A percentile compares a stretch with the other conserved stretches of the same genome.
These are phyloP conservation scores for Fusarium metavorans DNA, from an alignment of 2,329 filamentous ascomycete species.

Conservation along the genomic window DNA sequence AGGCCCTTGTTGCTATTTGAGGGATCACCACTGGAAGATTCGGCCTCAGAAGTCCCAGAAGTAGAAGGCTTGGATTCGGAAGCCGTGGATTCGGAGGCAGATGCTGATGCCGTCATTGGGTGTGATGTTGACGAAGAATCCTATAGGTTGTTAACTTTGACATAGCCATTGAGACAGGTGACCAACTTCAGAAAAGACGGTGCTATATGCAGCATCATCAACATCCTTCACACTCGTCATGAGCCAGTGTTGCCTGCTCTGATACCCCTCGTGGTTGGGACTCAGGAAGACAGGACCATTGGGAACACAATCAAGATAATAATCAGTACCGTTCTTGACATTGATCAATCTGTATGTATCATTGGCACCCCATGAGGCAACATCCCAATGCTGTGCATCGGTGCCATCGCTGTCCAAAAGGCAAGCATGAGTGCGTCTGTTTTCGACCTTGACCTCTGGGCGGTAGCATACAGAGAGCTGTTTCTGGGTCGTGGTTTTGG, in stretches of 20 bases:
- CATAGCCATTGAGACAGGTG: not conserved
- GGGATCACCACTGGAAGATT: not conserved
- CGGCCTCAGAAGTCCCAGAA: not conserved
- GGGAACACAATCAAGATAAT: slow-evolving; percentile 50
- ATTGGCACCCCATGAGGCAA: slow-evolving; percentile 45
- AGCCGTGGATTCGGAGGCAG: not conserved
- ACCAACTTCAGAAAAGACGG: slow-evolving; percentile 46
- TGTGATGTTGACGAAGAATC: slow-evolving; percentile 6
- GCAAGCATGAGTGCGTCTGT: slow-evolving; percentile 46
- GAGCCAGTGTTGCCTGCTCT: slow-evolving; percentile 51
- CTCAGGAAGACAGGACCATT: slow-evolving; percentile 49
- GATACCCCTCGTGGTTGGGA: slow-evolving; percentile 37
- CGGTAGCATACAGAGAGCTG: slow-evolving; percentile 49
- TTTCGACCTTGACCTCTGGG: slow-evolving; percentile 35
- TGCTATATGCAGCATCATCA: slow-evolving; percentile 50
- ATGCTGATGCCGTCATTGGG: not conserved
- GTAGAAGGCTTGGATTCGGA: slow-evolving; percentile 1
- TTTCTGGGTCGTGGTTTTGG: slow-evolving; percentile 41
- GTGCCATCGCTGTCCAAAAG: slow-evolving; percentile 41
- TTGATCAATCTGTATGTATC: slow-evolving; percentile 48
- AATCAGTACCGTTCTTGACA: slow-evolving; percentile 48
- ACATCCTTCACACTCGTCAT: slow-evolving; percentile 47
- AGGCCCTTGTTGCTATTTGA: not conserved
- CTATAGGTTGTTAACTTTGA: not conserved
- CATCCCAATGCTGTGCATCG: slow-evolving; percentile 50